Base-by-base conservation (phyloP, 345 rosid species). In the Laguncularia racemosa region DNA sequence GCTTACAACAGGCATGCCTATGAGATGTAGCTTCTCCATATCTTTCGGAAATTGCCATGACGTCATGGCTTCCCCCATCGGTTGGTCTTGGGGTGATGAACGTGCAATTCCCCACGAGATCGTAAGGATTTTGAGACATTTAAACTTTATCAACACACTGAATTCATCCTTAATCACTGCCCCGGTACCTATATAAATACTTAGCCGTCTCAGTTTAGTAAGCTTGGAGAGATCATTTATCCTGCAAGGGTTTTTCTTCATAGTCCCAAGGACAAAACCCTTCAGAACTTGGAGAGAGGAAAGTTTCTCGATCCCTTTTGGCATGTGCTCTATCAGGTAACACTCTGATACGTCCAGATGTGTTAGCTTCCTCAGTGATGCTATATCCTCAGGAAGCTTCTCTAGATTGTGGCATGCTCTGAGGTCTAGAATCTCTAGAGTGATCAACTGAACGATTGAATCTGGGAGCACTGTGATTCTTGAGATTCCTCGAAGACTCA, bases 401-500 rank as follows among this genome's bases (percentile, higher is more conserved):
- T 75, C 75, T 33, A 75, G 51, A 66, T 67, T 64, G 69, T 75
- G 70, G 44, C 80, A 75, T 43, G 70, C 67, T 50, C 60, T 72
- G 19, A 72, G 70, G 59, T 78, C 76, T 15, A 78, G 65, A 26
- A 75, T 72, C 56, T 46, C 59, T 56, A 78, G 60, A 51, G 20
- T 51, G n/a, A 16, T 6, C 11, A 75, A 75, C 14, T 56, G 28
- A 21, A 46, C 33, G 13, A 72, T 48, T 4, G 52, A 59, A 43
- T 17, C 13, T 0, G 80, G 77, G 20, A 75, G 70, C 62, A 3
- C 57, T 3, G 23, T 38, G 13, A 79, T 76, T 52, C 76, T 59
- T 4, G 77, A 79, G 6, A 79, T 56, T 17, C 81, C 84, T 57
- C 73, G 76, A 20, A 79, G 67, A 47, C 77, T 66, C 16, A 79